phyloP scores from a whole-genome alignment of 305 asterid species.

The Striga hermonthica region DNA sequence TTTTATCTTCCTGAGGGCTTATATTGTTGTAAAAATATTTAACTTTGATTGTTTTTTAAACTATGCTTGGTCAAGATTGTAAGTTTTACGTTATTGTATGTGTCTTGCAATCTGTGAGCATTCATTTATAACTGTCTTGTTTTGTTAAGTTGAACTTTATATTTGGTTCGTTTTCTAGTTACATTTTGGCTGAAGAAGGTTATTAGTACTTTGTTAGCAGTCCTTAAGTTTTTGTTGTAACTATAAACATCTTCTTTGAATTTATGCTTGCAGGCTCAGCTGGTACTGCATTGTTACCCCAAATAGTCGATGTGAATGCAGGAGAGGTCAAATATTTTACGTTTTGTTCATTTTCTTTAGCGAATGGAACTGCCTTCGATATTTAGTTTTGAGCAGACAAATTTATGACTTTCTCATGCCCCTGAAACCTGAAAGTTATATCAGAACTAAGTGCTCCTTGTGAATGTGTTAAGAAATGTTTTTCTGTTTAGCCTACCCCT shows the following conservation, averaged over 20 bases:
- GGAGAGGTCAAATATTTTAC: conserved; percentile 35
- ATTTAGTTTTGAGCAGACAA: background rate
- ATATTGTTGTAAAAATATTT: background rate
- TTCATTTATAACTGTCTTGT: conserved; percentile 15
- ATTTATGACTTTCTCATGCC: conserved; percentile 7
- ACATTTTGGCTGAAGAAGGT: background rate
- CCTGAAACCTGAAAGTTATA: conserved; percentile 8
- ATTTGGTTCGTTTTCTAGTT: background rate
- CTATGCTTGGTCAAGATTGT: conserved; percentile 17
- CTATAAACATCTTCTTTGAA: conserved; percentile 19
- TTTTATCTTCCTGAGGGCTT: conserved; percentile 1
- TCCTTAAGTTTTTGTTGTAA: background rate
- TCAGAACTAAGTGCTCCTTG: conserved; percentile 7
- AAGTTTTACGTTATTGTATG: background rate
- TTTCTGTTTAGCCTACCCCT: background rate
- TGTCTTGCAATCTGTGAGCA: background rate
- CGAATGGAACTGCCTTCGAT: conserved; percentile 14
- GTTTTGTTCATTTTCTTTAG: conserved; percentile 11
- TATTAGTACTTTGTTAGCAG: conserved; percentile 15
- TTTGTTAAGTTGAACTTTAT: conserved; percentile 4
- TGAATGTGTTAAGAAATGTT: conserved; percentile 1
- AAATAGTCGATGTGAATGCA: conserved; percentile 33
- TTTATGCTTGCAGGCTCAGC: conserved; percentile 34
- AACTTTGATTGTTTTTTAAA: background rate
- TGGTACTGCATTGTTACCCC: conserved; percentile 31